Conservation (phyloP, 805 yeast genomes). For the Grigorovia transvaalensis region DNA sequence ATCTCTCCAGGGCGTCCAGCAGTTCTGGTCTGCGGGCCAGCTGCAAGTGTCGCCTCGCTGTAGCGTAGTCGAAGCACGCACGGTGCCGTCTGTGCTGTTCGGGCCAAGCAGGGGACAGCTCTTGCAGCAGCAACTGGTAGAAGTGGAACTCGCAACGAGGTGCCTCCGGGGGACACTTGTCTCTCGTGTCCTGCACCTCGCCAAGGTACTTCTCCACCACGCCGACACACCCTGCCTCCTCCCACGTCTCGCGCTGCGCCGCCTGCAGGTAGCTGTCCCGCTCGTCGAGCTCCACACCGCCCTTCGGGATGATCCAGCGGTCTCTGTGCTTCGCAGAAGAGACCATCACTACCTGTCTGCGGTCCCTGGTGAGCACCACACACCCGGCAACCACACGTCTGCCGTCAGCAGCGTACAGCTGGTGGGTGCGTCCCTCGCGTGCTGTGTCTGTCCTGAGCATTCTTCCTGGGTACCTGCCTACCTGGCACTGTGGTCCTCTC, state of each 20-base stretch:
- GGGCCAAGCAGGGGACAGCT: constrained; percentile 62
- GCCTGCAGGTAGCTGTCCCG: constrained; percentile 29
- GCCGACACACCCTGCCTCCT: constrained; percentile 89
- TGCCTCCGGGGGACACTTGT: constrained; percentile 14
- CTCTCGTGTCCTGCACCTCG: constrained; percentile 48
- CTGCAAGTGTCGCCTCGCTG: constrained; percentile 51
- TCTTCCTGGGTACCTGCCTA: neutral
- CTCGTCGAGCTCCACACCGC: constrained; percentile 89
- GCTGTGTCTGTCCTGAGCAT: neutral
- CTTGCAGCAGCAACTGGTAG: constrained; percentile 59
- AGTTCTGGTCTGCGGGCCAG: constrained; percentile 58
- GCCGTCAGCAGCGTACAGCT: constrained; percentile 49
- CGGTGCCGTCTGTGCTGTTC: constrained; percentile 55
- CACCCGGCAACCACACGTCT: constrained; percentile 93
- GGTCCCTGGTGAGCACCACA: constrained; percentile 51
- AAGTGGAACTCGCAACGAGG: constrained; percentile 86
- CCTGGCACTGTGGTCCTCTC: too few relatives aligned
- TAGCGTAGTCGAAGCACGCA: constrained; percentile 62
- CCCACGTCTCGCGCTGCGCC: constrained; percentile 93
- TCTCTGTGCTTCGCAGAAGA: constrained; percentile 59
- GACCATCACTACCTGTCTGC: constrained; percentile 62
- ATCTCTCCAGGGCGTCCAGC: constrained; percentile 48
- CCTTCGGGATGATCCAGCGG: constrained; percentile 88
- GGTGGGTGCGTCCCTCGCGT: constrained; percentile 49
- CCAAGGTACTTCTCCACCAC: constrained; percentile 47